Base-by-base conservation (phyloP, 2,329 filamentous ascomycete species). In the Alternaria rosae region DNA sequence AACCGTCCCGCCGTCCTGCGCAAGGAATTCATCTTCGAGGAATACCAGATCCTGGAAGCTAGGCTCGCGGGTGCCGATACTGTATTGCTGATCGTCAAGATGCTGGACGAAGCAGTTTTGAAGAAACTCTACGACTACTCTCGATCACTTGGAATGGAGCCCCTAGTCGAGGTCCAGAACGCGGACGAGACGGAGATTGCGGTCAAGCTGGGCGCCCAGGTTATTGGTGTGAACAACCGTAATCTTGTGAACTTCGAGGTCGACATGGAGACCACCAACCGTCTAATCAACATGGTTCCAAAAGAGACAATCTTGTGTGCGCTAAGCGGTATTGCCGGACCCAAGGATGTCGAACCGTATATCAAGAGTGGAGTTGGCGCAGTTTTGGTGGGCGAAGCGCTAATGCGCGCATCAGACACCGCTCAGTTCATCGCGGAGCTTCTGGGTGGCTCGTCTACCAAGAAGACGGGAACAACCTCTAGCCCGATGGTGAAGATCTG, bases 11-110 rank as follows among this genome's bases (percentile, higher is more conserved):
- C 94, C 2, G 87, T 99, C 12, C 83, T 99, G 28, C 89, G 96
- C 23, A 99, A 99, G 77, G 95, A 99, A 72, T 99, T 99, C 74
- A 89, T 99, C 42, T 99, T 98, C 74, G 94, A 98, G 47, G 93
- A 98, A 78, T 99, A 99, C 76, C 95, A 99, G 79, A 98, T 99
- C 56, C 85, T 99, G 7, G 95, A 99, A 80, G 95, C 94, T 26
- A 87, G 96, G 50, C 83, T 99, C 58, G 93, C 94, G 12, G 95
- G 95, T 67, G 95, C 95, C 8, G 94, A 99, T 79, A 97, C 94
- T 0, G 91, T 99, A 17, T 85, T 99, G 25, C 86, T 99, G 20
- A 99, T 99, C 70, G 95, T 99, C 54, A 99, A 99, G 84, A 99
- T 99, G 95, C 87, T 99, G 11, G 91, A 94, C 62, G 82, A 87